phyloP scores from a whole-genome alignment of 306 rosid species.

The Quercus agrifolia region DNA sequence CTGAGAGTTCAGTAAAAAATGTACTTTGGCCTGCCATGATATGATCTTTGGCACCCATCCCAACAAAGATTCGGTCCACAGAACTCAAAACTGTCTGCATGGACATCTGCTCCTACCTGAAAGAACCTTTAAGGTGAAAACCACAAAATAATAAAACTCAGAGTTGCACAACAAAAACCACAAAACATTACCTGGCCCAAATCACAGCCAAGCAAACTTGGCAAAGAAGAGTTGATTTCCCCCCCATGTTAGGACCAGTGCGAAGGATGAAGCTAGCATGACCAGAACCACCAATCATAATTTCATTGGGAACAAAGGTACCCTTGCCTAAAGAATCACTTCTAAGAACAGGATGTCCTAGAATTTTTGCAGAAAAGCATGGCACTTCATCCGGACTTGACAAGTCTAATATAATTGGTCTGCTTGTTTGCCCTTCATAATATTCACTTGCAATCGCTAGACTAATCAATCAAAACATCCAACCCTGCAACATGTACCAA shows the following conservation, averaged over 20 bases:
- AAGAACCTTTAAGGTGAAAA: slow-evolving; percentile 21
- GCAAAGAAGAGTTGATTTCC: slow-evolving; percentile 92
- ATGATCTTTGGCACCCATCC: slow-evolving; percentile 96
- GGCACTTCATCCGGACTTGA: slow-evolving; percentile 53
- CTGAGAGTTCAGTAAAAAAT: slow-evolving; percentile 87
- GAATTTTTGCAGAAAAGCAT: slow-evolving; percentile 55
- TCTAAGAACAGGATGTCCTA: slow-evolving; percentile 85
- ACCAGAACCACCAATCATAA: slow-evolving; percentile 72
- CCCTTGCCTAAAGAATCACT: slow-evolving; percentile 89
- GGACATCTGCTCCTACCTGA: slow-evolving; percentile 95
- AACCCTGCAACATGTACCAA: slow-evolving; percentile 63
- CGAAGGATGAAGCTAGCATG: slow-evolving; percentile 72
- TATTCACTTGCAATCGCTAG: slow-evolving; percentile 78
- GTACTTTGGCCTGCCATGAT: slow-evolving; percentile 99
- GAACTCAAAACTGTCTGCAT: slow-evolving; percentile 84
- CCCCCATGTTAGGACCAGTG: slow-evolving; percentile 98
- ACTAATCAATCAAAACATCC: slow-evolving; percentile 74
- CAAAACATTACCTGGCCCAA: slow-evolving; percentile 67
- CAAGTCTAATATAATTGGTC: slow-evolving; percentile 50
- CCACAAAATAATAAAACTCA: slow-evolving; percentile 7
- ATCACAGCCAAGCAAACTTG: slow-evolving; percentile 90
- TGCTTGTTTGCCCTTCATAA: slow-evolving; percentile 85
- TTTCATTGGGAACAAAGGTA: slow-evolving; percentile 72
- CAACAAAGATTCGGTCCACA: slow-evolving; percentile 82
- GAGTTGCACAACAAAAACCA: slow-evolving; percentile 4